A percentile compares a stretch with the other conserved stretches of the same genome.
Conservation (phyloP, 2,329 filamentous ascomycete species). For the Epichloe uncinata region DNA sequence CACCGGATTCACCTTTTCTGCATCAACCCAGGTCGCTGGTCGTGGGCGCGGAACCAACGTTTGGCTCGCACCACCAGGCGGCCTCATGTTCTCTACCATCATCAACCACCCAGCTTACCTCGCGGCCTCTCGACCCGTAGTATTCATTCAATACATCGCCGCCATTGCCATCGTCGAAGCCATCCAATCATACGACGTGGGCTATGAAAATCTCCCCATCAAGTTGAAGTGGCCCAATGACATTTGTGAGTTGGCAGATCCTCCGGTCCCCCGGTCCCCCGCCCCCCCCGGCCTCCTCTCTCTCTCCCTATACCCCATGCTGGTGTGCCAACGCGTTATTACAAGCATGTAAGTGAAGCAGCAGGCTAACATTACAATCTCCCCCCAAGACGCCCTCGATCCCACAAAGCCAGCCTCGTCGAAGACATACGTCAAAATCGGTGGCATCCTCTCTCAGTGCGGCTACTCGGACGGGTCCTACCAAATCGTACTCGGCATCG, state of each 20-base stretch:
- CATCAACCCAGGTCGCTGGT: slow-evolving; percentile 77
- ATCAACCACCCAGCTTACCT: slow-evolving; percentile 71
- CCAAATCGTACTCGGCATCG: slow-evolving; percentile 74
- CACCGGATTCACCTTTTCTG: slow-evolving; percentile 74
- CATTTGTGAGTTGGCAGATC: slow-evolving; percentile 44
- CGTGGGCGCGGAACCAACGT: slow-evolving; percentile 84
- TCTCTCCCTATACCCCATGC: neutral
- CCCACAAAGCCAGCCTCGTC: slow-evolving; percentile 36
- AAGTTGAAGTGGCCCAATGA: slow-evolving; percentile 98
- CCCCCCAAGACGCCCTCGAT: slow-evolving; percentile 49
- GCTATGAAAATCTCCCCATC: slow-evolving; percentile 63
- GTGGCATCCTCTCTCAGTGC: slow-evolving; percentile 84
- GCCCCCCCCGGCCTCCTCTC: too few species aligned
- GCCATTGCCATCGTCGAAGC: slow-evolving; percentile 79
- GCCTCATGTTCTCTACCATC: slow-evolving; percentile 76
- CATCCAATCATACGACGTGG: slow-evolving; percentile 63
- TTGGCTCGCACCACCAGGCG: slow-evolving; percentile 83
- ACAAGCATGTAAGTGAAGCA: neutral
- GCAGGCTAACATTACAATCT: neutral
- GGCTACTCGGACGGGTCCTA: slow-evolving; percentile 66
- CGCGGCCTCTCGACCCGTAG: slow-evolving; percentile 59
- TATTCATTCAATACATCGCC: slow-evolving; percentile 89
- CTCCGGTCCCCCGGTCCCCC: too few species aligned
- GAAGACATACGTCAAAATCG: slow-evolving; percentile 68
- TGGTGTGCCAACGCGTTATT: too few species aligned